Evolutionary conservation across 371 early-diverging fungal species (phyloP), one percentile per base, ranked within the genome.

Genomic region (Rhizopus sp.): DNA sequence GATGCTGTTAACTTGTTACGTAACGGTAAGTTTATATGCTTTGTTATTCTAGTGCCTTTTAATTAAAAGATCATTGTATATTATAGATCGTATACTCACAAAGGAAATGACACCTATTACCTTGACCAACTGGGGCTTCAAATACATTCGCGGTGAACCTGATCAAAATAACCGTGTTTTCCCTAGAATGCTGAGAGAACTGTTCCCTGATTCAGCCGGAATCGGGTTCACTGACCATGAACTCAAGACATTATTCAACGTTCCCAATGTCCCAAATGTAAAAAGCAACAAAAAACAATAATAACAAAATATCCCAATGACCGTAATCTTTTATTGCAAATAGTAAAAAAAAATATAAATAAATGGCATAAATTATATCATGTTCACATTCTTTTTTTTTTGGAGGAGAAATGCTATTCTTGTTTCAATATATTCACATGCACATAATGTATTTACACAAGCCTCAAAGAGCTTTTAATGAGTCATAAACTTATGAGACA

Each of bases 1-100:
- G 82, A 83, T 63, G 83, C 82, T 30, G 60, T 73, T n/a, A 83
- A 83, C 33, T 56, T 83, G 9, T 31, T 81, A 16, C 61, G 77
- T 37, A 83, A 83, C 46, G 83, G 82, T 74, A 72, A 59, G 41
- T 54, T 45, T 30, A 33, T 15, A 40, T 57, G 10, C 3, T 7
- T 29, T 38, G 17, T 45, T 39, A 38, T 7, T 35, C 9, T 31
- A 15, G 23, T 7, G 30, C 8, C 1, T 6, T 44, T 50, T 34
- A 15, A 53, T 16, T 45, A 31, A 44, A 35, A 59, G n/a, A 10
- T 17, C 4, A 44, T 16, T 29, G 33, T 23, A 15, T 45, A 9
- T 3, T 45, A 5, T 60, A 68, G 68, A 69, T 53, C 69, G 69
- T 40, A 58, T 62, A 38, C 55, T 70, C 8, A 49, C 58, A 4